These are phyloP conservation scores for Leccinum rimulosum DNA, from an alignment of 768 basidiomycete species.

Conservation along the genomic window DNA sequence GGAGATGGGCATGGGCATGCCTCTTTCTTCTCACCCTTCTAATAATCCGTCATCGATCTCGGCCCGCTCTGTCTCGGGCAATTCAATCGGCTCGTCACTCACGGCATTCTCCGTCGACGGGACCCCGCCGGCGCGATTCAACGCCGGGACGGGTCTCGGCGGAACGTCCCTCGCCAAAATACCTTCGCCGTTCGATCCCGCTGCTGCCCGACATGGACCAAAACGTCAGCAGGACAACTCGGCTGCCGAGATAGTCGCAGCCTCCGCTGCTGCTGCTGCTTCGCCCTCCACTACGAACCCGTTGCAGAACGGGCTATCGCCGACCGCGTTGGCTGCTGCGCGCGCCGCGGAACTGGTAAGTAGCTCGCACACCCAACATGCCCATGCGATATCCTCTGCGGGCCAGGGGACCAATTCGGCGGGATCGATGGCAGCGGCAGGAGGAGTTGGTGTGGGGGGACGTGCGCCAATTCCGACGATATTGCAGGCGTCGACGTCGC, in stretches of 20 bases:
- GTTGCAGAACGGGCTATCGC: constrained; percentile 37
- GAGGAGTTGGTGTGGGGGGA: neutral
- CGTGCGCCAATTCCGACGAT: constrained; percentile 30
- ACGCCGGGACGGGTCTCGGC: constrained; percentile 88
- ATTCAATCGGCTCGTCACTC: constrained; percentile 30
- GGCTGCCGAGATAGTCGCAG: constrained; percentile 30
- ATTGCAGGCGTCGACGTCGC: constrained; percentile 33
- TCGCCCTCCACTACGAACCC: constrained; percentile 4
- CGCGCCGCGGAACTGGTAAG: constrained; percentile 65
- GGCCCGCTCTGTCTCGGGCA: constrained; percentile 19
- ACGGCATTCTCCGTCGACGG: constrained; percentile 34
- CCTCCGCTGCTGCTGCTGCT: neutral
- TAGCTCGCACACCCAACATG: constrained; percentile 42
- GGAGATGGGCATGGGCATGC: constrained; percentile 44
- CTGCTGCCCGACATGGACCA: constrained; percentile 32
- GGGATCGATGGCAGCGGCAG: neutral
- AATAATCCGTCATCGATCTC: constrained; percentile 34
- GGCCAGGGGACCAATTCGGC: constrained; percentile 19
- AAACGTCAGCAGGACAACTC: constrained; percentile 52
- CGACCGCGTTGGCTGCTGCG: constrained; percentile 48
- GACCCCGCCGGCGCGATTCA: constrained; percentile 73
- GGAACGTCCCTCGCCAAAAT: constrained; percentile 54
- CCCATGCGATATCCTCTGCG: constrained; percentile 40
- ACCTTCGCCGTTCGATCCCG: constrained; percentile 31
- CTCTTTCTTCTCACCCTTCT: constrained; percentile 10